These are phyloP conservation scores for Aspergillus sp. DNA, from an alignment of 2,329 filamentous ascomycete genomes.

Conservation along the genomic window DNA sequence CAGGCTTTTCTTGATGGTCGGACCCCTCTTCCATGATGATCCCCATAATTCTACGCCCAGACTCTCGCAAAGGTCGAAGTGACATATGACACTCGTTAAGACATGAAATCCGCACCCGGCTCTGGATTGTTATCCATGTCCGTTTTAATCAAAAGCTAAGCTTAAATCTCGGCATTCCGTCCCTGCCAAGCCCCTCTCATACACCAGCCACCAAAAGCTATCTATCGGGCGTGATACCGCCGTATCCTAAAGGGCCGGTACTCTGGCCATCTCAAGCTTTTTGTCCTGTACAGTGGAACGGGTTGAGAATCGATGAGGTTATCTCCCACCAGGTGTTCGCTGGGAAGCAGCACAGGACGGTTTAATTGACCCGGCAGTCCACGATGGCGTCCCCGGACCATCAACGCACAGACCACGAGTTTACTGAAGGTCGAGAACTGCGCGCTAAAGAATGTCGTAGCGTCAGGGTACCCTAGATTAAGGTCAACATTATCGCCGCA, in stretches of 20 bases:
- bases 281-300: not conserved
- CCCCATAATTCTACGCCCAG: not conserved
- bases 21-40: not conserved
- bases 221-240: slow-evolving; percentile 7
- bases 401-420: slow-evolving; percentile 55
- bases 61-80: not conserved
- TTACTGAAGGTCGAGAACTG: slow-evolving; percentile 53
- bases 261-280: slow-evolving; percentile 3
- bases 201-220: not conserved
- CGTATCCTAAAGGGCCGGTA: not conserved
- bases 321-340: slow-evolving; percentile 21
- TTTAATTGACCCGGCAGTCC: slow-evolving; percentile 58
- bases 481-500: slow-evolving; percentile 35
- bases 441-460: slow-evolving; percentile 38
- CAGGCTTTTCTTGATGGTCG: not conserved
- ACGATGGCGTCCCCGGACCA: slow-evolving; percentile 57
- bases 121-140: not conserved
- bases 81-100: not conserved
- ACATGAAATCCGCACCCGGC: not conserved
- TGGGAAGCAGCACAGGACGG: slow-evolving; percentile 38
- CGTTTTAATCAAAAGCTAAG: not conserved
- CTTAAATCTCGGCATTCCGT: not conserved
- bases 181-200: not conserved
- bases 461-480: slow-evolving; percentile 32
- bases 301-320: slow-evolving; percentile 3